Conservation (phyloP, 805 yeast genomes). For the Saturnispora dispora region DNA sequence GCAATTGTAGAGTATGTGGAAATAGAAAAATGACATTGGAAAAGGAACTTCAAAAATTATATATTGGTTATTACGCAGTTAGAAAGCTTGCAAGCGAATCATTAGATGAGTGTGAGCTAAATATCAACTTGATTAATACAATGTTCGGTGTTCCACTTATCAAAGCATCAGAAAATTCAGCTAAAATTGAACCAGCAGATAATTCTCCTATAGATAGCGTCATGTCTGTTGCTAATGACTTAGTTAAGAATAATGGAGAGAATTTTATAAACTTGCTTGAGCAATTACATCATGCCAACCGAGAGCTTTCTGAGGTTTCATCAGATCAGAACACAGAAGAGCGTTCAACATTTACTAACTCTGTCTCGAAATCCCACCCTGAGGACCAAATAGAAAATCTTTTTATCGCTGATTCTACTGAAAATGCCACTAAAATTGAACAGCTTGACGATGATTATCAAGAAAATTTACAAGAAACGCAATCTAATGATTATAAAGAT, state of each 20-base stretch:
- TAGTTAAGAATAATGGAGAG: conserved; percentile 68
- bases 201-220: conserved; percentile 9
- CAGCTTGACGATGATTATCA: conserved; percentile 17
- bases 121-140: conserved; percentile 20
- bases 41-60: conserved; percentile 65
- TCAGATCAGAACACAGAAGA: not conserved
- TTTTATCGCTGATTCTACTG: not conserved
- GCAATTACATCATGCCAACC: conserved; percentile 41
- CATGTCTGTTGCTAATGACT: conserved; percentile 62
- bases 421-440: not conserved
- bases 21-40: conserved; percentile 63
- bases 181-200: not conserved
- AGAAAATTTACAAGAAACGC: conserved; percentile 15
- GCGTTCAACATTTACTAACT: not conserved
- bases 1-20: conserved; percentile 74
- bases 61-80: conserved; percentile 54
- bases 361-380: not conserved
- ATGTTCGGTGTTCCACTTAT: conserved; percentile 19
- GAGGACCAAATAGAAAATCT: not conserved
- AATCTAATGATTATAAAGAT: conserved; percentile 5
- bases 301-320: conserved; percentile 18
- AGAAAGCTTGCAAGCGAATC: conserved; percentile 26
- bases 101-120: conserved; percentile 30
- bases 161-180: conserved; percentile 1
- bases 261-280: conserved; percentile 76